A percentile compares a stretch with the other conserved stretches of the same genome.
phyloP scores from a whole-genome alignment of 1,284 basidiomycete species.

The Macrocystidia cucumis region DNA sequence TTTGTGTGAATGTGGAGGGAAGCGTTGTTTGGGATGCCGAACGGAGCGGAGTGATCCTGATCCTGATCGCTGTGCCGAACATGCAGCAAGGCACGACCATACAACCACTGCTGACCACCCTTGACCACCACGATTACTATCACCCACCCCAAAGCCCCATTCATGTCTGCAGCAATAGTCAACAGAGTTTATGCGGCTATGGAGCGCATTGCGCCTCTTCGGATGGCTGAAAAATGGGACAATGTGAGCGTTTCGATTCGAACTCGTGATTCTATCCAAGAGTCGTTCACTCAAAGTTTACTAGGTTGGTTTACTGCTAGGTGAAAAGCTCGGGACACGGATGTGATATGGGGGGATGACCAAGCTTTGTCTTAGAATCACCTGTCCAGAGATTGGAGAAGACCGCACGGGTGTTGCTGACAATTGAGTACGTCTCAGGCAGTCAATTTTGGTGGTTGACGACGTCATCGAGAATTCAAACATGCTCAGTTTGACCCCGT shows the following conservation, averaged over 20 bases:
- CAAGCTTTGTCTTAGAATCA: slow-evolving; percentile 56
- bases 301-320: slow-evolving; percentile 1
- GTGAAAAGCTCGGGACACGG: too few species aligned
- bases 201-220: slow-evolving; percentile 80
- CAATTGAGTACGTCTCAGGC: slow-evolving; percentile 65
- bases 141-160: too few species aligned
- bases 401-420: slow-evolving; percentile 71
- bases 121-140: too few species aligned
- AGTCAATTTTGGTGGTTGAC: slow-evolving; percentile 1
- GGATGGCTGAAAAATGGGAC: slow-evolving; percentile 85
- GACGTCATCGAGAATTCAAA: slow-evolving; percentile 1
- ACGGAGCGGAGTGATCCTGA: too few species aligned
- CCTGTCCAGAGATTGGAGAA: slow-evolving; percentile 49
- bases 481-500: slow-evolving; percentile 67
- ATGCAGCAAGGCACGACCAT: too few species aligned
- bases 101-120: too few species aligned
- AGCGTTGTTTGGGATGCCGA: too few species aligned
- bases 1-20: too few species aligned
- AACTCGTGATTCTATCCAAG: slow-evolving; percentile 17
- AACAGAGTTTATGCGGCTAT: slow-evolving; percentile 53
- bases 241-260: too few species aligned
- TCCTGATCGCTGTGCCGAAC: too few species aligned
- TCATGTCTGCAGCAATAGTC: slow-evolving; percentile 17
- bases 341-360: too few species aligned
- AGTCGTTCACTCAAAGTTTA: slow-evolving; percentile 1